A percentile compares a stretch with the other conserved stretches of the same genome.
These are phyloP conservation scores for Yamadazyma aaseri DNA, from an alignment of 1,139 yeast genomes.

Conservation along the genomic window DNA sequence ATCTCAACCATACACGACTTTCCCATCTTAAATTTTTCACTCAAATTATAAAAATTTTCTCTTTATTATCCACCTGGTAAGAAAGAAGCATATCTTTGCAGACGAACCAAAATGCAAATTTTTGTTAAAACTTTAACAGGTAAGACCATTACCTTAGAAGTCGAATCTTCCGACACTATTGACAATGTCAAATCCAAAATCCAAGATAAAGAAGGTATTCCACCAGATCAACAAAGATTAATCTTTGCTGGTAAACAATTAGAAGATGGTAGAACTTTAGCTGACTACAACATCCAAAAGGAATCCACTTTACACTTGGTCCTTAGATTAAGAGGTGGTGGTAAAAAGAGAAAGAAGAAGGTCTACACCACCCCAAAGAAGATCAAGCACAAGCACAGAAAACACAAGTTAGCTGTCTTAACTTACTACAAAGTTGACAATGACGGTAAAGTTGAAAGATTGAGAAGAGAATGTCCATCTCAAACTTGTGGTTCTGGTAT, in stretches of 20 bases:
- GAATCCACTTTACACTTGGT: constrained; percentile 98
- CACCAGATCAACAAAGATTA: constrained; percentile 99
- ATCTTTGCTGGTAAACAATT: constrained; percentile 99
- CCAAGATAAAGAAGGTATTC: constrained; percentile 99
- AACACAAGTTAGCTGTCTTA: constrained; percentile 98
- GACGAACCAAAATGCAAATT: constrained; percentile 84
- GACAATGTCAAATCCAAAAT: constrained; percentile 99
- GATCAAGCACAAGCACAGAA: constrained; percentile 99
- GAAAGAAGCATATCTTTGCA: constrained; percentile 52
- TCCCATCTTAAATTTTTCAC: constrained; percentile 1
- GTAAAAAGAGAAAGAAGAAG: constrained; percentile 99
- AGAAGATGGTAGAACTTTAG: constrained; percentile 98
- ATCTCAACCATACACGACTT: neutral
- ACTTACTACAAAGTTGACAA: constrained; percentile 99
- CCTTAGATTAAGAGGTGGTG: constrained; percentile 99
- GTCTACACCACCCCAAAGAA: constrained; percentile 99
- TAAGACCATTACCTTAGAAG: constrained; percentile 99
- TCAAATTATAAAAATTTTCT: constrained; percentile 5
- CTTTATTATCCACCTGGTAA: constrained; percentile 31
- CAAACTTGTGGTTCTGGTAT: constrained; percentile 97
- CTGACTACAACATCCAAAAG: constrained; percentile 99
- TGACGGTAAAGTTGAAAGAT: constrained; percentile 98
- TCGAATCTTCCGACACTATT: constrained; percentile 98
- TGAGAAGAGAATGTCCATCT: constrained; percentile 97
- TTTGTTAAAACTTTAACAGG: constrained; percentile 99